phyloP scores from a whole-genome alignment of 192 early-diverging fungal species.

The Anaeromyces robustus region DNA sequence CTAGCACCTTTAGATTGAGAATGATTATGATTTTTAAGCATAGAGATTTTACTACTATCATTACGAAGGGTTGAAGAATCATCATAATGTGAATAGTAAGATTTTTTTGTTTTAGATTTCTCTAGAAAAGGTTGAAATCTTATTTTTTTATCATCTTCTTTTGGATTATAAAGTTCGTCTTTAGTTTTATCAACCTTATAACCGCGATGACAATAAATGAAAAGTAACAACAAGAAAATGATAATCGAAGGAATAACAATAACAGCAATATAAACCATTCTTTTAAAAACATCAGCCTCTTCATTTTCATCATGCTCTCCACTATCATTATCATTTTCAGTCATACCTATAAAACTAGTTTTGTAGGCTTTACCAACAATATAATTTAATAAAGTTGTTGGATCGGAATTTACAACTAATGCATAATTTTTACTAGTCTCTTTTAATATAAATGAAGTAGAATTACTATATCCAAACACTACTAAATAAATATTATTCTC shows the following conservation, averaged over 20 bases:
- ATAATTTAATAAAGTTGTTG: no score
- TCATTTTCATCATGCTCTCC: not conserved
- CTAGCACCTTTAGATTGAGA: not conserved
- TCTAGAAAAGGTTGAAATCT: not conserved
- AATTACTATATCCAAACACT: not conserved
- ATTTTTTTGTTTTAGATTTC: not conserved
- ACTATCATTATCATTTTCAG: not conserved
- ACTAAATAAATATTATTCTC: not conserved
- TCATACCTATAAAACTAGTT: not conserved
- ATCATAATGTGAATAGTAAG: not conserved
- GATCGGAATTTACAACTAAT: no score
- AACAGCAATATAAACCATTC: not conserved
- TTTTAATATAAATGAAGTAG: no score
- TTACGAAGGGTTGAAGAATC: not conserved
- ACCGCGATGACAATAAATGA: not conserved
- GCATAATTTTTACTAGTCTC: no score
- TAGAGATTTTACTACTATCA: not conserved
- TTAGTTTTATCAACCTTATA: not conserved
- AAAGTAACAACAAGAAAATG: not conserved
- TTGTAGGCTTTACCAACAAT: not conserved
- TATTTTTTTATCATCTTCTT: not conserved
- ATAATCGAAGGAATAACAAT: not conserved
- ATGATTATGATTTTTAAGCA: not conserved
- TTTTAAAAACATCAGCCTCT: not conserved
- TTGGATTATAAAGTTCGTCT: not conserved